Base-by-base conservation (phyloP, 2,329 filamentous ascomycete species). In the Alternaria angustiovoidea region DNA sequence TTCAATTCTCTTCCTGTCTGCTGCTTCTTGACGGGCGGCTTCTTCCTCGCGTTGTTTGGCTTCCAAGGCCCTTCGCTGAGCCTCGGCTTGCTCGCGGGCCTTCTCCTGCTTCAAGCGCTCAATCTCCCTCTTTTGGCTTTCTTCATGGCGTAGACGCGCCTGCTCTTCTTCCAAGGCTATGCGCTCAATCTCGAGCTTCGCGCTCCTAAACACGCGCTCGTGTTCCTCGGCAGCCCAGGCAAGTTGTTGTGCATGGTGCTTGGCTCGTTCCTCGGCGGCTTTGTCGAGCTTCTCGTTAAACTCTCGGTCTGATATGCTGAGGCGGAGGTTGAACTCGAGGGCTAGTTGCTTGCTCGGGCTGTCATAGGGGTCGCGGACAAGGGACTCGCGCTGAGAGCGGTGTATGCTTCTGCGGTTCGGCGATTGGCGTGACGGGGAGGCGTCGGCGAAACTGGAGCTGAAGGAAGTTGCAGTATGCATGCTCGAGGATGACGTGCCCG, bases 221-320 rank as follows among this genome's bases (percentile, higher is more conserved):
- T 93, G 91, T 70, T 90, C 86, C 14, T 83, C 82, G 49, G 87
- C 87, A 4, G 89, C 89, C 47, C 86, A 85, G 46, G 86, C 86
- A 16, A 94, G 84, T 14, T 90, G 89, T 67, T 88, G 85, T 59
- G 85, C 84, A 72, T 92, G 89, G 56, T 82, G 83, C 51, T 85
- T 81, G 71, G 89, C 88, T 34, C 85, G 86, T 64, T 91, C 88
- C 36, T 86, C 84, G 32, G 86, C 83, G 52, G 88, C 85, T 41
- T 82, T 81, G 59, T 93, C 88, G 28, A 92, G 85, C 24, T 82
- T 84, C 22, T 87, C 84, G 42, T 87, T 82, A 61, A 86, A 86
- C 8, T 79, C 72, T 2, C 75, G 75, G 51, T 83, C 79, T 8
- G 77, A 77, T 30, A 78, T 74, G 53, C 80, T 74, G 53, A 79